Evolutionary conservation across 225 moss, liverwort and hornwort species (phyloP).

Genomic region (Sphagnum contortum): DNA sequence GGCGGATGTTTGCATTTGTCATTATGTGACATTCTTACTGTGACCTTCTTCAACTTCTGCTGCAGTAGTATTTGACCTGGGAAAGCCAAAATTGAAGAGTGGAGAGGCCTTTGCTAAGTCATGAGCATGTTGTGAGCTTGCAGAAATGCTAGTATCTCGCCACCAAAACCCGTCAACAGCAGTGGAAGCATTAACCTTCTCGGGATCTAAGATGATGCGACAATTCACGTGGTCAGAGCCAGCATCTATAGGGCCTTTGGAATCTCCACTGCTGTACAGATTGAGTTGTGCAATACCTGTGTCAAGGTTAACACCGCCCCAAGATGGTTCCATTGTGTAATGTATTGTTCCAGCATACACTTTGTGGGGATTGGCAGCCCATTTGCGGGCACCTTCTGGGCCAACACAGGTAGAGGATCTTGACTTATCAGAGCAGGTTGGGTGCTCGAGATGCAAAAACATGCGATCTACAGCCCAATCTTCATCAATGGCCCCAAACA

Average conservation of each 20-base stretch:
- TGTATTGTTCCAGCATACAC: conserved; percentile 36
- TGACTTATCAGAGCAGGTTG: conserved; percentile 26
- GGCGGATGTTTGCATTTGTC: no score
- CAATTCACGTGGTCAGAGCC: conserved; percentile 13
- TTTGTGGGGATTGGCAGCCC: conserved; percentile 56
- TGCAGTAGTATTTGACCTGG: no score
- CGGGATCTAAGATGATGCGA: not conserved
- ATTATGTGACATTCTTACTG: no score
- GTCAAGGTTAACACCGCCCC: conserved; percentile 21
- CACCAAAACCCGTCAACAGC: conserved; percentile 23
- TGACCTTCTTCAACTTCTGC: no score
- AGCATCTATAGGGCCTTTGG: conserved; percentile 17
- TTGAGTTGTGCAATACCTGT: conserved; percentile 25
- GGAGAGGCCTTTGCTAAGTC: conserved; percentile 6
- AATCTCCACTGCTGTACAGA: conserved; percentile 18
- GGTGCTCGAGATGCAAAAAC: conserved; percentile 32
- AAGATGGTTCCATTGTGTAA: conserved; percentile 19
- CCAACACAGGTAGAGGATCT: conserved; percentile 21
- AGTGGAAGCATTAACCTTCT: conserved; percentile 1
- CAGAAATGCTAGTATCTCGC: conserved; percentile 21
- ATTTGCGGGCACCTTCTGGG: conserved; percentile 46
- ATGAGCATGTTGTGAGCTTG: conserved; percentile 3
- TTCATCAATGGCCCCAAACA: not conserved
- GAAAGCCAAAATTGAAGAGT: conserved; percentile 6
- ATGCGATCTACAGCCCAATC: conserved; percentile 51